Evolutionary conservation across 148 eudicot genomes (phyloP), one percentile per base, ranked within the genome.

Genomic region (Rhododendron vialii): DNA sequence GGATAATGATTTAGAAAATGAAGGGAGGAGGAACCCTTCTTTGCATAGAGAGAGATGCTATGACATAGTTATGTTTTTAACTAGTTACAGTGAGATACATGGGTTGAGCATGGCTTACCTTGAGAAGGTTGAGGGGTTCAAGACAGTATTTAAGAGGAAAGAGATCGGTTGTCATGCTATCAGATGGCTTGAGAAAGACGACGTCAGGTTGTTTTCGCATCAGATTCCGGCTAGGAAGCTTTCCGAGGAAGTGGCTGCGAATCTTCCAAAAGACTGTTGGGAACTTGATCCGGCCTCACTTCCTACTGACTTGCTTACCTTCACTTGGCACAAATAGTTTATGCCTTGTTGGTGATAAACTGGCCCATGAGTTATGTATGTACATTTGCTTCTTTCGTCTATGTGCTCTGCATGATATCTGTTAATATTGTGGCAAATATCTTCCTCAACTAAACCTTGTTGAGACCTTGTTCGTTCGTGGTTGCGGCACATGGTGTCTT

Each of bases 211-310:
- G 69, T 93, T 95, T 90, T 97, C 99, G 0, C 98, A 97, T 87
- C 98, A 95, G 85, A 94, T 97, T 88, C 98, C 99, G 35, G 95
- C 98, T 50, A 92, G 92, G 90, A 93, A 93, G 92, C 96, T 97
- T 81, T 89, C 93, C 26, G 92, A 89, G 11, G 92, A 93, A 73
- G 98, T 93, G 67, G 91, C 87, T 67, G 78, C 92, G 8, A 88
- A 88, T 85, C 83, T 90, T 86, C 82, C 90, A 36, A 90, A 90
- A 83, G 91, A 92, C 43, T 95, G 95, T 90, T 95, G 99, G 98
- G 98, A 95, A 63, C 93, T 97, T 71, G 98, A 97, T 91, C 99
- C 99, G 81, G 98, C 98, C 84, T 93, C 99, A 20, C 94, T 95
- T 83, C 93, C 95, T 79, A 86, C 92, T 0, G 90, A 92, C 77